Base-by-base conservation (phyloP, 1,139 yeast genomes). In the Scheffersomyces titani region DNA sequence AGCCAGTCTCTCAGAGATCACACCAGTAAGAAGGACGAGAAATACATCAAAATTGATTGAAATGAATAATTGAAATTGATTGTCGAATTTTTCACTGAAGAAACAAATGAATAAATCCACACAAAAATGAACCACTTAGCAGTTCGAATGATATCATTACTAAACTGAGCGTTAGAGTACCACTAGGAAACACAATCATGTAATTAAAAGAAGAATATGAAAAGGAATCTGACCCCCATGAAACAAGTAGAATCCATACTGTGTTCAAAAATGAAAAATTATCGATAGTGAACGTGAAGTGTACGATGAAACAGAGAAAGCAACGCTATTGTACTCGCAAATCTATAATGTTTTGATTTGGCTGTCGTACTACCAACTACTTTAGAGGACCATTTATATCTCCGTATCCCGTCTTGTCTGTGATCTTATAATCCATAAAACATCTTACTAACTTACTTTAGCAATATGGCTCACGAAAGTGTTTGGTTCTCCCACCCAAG, bases 401-500 rank as follows among this genome's bases (percentile, higher is more conserved):
- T 30, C 36, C 36, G 40, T 30, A 9, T 30, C 40, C 2, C 11
- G 13, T 30, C 16, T 30, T 9, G 3, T 13, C 40, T 30, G 40
- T 30, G 40, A 30, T 30, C 40, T 30, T 30, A 30, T 11, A 30
- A 30, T 11, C 40, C 40, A 30, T 30, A 9, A 6, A 30, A 30
- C 40, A 30, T 30, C 40, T 30, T 46, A 46, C 49, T 46, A 46
- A 64, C 67, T 63, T 65, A 59, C 55, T 63, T 50, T 66, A 73
- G 77, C 84, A 90, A 85, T 70, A 93, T 93, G 98, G 98, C 98
- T 89, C 98, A 93, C 98, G 98, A 92, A 89, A 90, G 92, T 92
- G 97, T 94, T 88, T 96, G 99, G 99, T 94, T 84, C 89, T 93
- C 98, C 83, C 99, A 94, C 97, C 99, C 99, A 88, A 92, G 98